Base-by-base conservation (phyloP, 139 green algal genomes). In the Pleodorina starrii region DNA sequence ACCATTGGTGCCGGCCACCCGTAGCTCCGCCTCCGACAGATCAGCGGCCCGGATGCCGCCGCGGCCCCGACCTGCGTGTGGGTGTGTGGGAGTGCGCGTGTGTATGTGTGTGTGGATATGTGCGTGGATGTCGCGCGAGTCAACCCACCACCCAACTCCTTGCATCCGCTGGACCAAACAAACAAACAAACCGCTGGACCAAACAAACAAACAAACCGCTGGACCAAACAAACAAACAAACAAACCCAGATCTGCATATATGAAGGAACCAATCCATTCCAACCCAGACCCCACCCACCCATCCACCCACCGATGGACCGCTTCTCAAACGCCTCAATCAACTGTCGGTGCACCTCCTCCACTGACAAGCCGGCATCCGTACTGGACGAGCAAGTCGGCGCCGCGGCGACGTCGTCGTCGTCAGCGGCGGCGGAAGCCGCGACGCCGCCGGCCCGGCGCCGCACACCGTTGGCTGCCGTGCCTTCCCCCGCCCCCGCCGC, bases 321-420 rank as follows among this genome's bases (percentile, higher is more conserved):
- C 40, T 88, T 35, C 78, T 85, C 69, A 44, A 74, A 91, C 54
- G 69, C 42, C 27, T 85, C 60, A 21, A 91, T 32, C 78, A 91
- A 42, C 36, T 29, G 29, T 42, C 60, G n/a, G 19, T 75, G 71
- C 16, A 80, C 44, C 1, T 84, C 87, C 11, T 77, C 46, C 3
- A 78, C 9, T 5, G 51, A 72, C n/a, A n/a, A n/a, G n/a, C n/a
- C n/a, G 10, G 29, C 14, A 9, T 57, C 73, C 42, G 40, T 57
- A 23, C 27, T 57, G 40, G 73, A 59, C 40, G 42, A 12, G 42
- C 29, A 80, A 21, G 21, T 17, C 0, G 16, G 50, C 1, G 36
- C 35, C 16, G 17, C 38, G 21, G 42, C 51, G 0, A 27, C 59
- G 16, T 42, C 79, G 10, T 9, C 54, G 36, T 73, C 78, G 10